Evolutionary conservation across 2,329 filamentous ascomycete species (phyloP), one percentile per base, ranked within the genome.

Genomic region (Monilinia fructigena): DNA sequence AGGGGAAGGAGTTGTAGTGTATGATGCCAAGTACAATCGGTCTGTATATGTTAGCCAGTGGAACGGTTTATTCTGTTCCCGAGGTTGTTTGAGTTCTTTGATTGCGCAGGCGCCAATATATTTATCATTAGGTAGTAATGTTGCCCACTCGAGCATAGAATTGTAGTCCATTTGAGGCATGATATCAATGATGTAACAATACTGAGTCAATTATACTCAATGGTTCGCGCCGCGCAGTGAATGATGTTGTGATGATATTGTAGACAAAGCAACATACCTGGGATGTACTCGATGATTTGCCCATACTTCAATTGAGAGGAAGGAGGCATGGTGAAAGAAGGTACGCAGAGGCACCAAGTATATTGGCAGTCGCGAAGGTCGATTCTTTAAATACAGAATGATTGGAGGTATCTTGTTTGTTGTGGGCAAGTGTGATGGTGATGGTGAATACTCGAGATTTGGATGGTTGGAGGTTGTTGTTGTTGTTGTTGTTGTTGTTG

Each of bases 241-340:
- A 52, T 59, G 20, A 66, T 56, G 55, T 67, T 63, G 58, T 45
- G 55, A 67, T 53, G n/a, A 54, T 53, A 53, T 45, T 31, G 45
- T 35, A 45, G 18, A 50, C 23, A 35, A 12, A 45, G 45, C 45
- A 55, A 66, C 86, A 75, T 83, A 96, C 93, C 91, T 82, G 93
- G 91, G 75, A 97, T 96, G 79, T 97, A 97, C 82, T 97, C 93
- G 77, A 97, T 93, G 74, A 97, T 88, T 81, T 96, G 92, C 70
- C 92, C 93, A 81, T 91, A 86, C 60, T 78, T 83, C 54, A 81
- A 79, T 73, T 76, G 78, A 73, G 78, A 79, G 73, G 76, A 78
- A 74, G 78, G 79, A 77, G 79, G 80, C 72, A 78, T 86, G 62
- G 67, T 76, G 68, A 38, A 63, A 23, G 18, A 16, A 65, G 47